These are phyloP conservation scores for Vanrija pseudolonga DNA, from an alignment of 1,284 basidiomycete species.

Conservation along the genomic window DNA sequence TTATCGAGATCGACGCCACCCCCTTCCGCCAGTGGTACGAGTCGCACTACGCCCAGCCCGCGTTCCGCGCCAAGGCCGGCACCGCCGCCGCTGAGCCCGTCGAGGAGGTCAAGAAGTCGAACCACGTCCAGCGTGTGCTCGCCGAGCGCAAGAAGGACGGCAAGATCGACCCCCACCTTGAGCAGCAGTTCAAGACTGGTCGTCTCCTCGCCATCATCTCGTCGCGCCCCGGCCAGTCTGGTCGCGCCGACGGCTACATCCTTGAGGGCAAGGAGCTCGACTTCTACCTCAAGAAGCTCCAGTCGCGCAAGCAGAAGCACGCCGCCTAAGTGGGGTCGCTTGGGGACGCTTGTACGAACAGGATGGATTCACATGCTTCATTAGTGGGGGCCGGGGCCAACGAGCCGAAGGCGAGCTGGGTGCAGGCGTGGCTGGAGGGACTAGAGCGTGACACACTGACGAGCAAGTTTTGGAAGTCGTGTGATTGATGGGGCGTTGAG, in stretches of 20 bases:
- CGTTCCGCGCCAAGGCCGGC: constrained; percentile 69
- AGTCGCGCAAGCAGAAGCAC: constrained; percentile 91
- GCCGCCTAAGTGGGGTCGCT: constrained; percentile 42
- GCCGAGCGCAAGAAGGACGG: constrained; percentile 88
- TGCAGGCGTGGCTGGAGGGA: too few relatives aligned
- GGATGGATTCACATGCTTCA: constrained; percentile 26
- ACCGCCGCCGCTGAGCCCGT: constrained; percentile 52
- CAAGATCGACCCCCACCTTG: constrained; percentile 83
- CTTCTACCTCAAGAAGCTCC: constrained; percentile 91
- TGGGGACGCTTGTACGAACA: constrained; percentile 25
- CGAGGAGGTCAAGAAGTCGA: constrained; percentile 73
- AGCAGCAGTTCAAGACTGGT: constrained; percentile 53
- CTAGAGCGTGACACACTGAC: too few relatives aligned
- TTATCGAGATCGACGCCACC: constrained; percentile 92
- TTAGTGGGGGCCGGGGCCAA: neutral
- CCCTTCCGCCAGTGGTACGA: constrained; percentile 99
- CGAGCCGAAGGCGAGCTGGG: neutral
- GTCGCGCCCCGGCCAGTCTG: constrained; percentile 89
- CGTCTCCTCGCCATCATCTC: constrained; percentile 73
- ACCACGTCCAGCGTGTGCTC: constrained; percentile 78
- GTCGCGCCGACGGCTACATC: constrained; percentile 90
- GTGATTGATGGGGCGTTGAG: too few relatives aligned
- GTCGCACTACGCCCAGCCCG: constrained; percentile 87
- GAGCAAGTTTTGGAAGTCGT: too few relatives aligned
- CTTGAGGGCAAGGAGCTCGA: constrained; percentile 96